These are phyloP conservation scores for Pyrenula massariospora DNA, from an alignment of 495 filamentous ascomycete species.

Conservation along the genomic window DNA sequence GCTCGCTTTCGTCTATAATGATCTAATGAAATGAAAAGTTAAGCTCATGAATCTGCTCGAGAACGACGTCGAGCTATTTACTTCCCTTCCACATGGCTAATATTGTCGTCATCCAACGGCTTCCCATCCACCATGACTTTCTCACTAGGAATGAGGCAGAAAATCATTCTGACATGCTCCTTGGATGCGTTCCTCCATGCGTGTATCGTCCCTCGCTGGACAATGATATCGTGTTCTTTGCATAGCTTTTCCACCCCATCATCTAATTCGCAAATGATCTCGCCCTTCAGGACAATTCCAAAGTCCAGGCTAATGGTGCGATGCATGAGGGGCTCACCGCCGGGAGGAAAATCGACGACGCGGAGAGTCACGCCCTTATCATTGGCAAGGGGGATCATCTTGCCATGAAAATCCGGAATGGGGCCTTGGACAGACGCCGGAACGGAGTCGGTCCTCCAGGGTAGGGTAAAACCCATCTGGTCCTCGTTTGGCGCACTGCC, in stretches of 20 bases:
- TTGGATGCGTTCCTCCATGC: not conserved
- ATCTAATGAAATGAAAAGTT: no score
- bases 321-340: slow-evolving; percentile 36
- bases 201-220: slow-evolving; percentile 1
- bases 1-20: no score
- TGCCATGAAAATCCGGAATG: not conserved
- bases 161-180: not conserved
- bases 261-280: slow-evolving; percentile 8
- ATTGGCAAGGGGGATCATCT: not conserved
- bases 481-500: not conserved
- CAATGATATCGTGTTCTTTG: not conserved
- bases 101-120: not conserved
- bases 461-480: not conserved
- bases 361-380: not conserved
- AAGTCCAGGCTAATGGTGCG: slow-evolving; percentile 68
- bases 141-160: not conserved
- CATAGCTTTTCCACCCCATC: not conserved
- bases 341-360: not conserved
- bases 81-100: not conserved
- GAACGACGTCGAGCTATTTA: no score
- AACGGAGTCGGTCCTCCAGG: not conserved
- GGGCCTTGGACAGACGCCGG: not conserved
- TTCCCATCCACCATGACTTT: not conserved
- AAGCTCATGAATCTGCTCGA: no score
- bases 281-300: slow-evolving; percentile 63